Conservation (phyloP, 2,329 filamentous ascomycete species). For the Trematosphaeria pertusa region DNA sequence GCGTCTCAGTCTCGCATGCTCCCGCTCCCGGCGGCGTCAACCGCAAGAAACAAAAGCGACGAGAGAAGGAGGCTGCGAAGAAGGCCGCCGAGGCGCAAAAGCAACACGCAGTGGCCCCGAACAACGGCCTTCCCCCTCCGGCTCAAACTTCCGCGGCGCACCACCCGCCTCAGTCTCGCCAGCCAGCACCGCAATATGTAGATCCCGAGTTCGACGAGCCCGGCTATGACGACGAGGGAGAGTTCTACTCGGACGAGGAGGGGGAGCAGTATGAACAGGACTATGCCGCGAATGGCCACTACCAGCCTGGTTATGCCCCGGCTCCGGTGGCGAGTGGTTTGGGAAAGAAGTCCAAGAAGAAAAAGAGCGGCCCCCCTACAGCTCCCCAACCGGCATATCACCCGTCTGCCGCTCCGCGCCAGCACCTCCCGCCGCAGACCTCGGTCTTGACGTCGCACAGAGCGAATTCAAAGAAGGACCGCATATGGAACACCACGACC, state of each 20-base stretch:
- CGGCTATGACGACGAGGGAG: slow-evolving; percentile 38
- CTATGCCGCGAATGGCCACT: slow-evolving; percentile 43
- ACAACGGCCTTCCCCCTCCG: slow-evolving; percentile 36
- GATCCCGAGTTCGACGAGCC: slow-evolving; percentile 54
- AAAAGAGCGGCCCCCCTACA: slow-evolving; percentile 65
- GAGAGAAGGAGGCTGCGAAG: slow-evolving; percentile 81
- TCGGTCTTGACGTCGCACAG: slow-evolving; percentile 53
- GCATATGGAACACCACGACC: slow-evolving; percentile 97
- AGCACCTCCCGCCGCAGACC: slow-evolving; percentile 52
- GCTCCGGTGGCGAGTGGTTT: slow-evolving; percentile 27
- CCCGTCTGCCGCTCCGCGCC: slow-evolving; percentile 40
- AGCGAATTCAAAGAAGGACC: slow-evolving; percentile 68
- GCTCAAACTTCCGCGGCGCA: slow-evolving; percentile 13
- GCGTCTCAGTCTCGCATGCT: slow-evolving; percentile 45
- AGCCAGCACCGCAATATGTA: slow-evolving; percentile 50
- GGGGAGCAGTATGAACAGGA: slow-evolving; percentile 38
- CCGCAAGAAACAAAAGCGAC: slow-evolving; percentile 93
- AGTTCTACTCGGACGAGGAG: slow-evolving; percentile 52
- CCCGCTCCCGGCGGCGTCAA: slow-evolving; percentile 67
- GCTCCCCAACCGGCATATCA: slow-evolving; percentile 38
- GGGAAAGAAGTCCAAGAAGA: slow-evolving; percentile 68
- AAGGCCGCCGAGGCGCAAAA: slow-evolving; percentile 48
- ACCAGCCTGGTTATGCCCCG: slow-evolving; percentile 34
- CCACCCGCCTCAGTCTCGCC: slow-evolving; percentile 20
- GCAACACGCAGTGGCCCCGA: slow-evolving; percentile 27